Evolutionary conservation across 805 yeast species (phyloP).

Genomic region (Wickerhamiella qilinensis): DNA sequence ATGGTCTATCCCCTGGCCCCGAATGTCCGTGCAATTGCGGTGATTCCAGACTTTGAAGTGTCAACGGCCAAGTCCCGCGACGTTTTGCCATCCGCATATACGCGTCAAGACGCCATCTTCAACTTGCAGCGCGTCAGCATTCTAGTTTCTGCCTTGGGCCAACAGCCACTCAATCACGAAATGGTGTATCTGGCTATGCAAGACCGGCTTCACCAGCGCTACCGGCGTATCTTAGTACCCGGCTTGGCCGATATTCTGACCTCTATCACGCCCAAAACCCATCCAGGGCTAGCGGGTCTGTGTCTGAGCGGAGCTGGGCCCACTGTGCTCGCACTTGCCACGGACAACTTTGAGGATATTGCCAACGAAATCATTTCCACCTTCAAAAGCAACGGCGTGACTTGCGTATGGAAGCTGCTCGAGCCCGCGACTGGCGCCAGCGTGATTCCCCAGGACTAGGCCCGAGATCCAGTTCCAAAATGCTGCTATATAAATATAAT

Average conservation of each 20-base stretch:
- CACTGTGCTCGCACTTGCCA: slow-evolving; percentile 85
- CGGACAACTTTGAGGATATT: slow-evolving; percentile 68
- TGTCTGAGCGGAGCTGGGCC: slow-evolving; percentile 98
- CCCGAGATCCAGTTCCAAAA: too few species aligned
- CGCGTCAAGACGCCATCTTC: slow-evolving; percentile 71
- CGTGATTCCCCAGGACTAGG: too few species aligned
- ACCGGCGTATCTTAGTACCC: slow-evolving; percentile 79
- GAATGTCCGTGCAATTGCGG: slow-evolving; percentile 71
- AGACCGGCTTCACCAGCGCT: slow-evolving; percentile 94
- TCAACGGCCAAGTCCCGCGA: slow-evolving; percentile 84
- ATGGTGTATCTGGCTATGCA: slow-evolving; percentile 91
- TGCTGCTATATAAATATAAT: too few species aligned
- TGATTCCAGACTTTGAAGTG: slow-evolving; percentile 88
- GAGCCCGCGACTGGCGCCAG: slow-evolving; percentile 66
- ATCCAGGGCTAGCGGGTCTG: slow-evolving; percentile 79
- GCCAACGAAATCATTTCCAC: slow-evolving; percentile 59
- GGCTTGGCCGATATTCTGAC: slow-evolving; percentile 71
- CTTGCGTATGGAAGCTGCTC: slow-evolving; percentile 68
- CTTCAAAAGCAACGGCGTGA: slow-evolving; percentile 47
- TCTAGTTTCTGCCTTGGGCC: slow-evolving; percentile 80
- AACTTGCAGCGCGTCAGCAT: slow-evolving; percentile 88
- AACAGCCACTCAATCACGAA: slow-evolving; percentile 63
- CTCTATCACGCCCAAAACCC: slow-evolving; percentile 63
- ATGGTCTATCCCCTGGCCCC: slow-evolving; percentile 71
- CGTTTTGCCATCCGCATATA: slow-evolving; percentile 69